Conservation (phyloP, 2,329 filamentous ascomycete species). For the Colletotrichum acutatum region DNA sequence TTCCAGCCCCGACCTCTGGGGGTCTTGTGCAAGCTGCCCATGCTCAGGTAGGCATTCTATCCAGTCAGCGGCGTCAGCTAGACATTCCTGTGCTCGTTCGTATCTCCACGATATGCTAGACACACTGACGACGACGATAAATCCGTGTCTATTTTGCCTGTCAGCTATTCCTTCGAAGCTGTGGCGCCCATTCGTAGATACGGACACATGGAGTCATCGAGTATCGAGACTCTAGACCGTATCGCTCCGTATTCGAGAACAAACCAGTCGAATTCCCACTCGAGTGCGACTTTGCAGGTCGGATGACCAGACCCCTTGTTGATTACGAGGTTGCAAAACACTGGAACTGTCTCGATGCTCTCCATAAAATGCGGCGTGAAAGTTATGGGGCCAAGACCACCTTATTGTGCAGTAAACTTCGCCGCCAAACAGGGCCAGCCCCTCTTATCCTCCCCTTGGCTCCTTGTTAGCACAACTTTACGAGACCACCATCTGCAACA, state of each 20-base stretch:
- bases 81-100: slow-evolving; percentile 26
- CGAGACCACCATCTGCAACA: slow-evolving; percentile 19
- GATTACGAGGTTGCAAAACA: slow-evolving; percentile 35
- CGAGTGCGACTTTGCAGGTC: slow-evolving; percentile 18
- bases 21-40: background rate
- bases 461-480: slow-evolving; percentile 11
- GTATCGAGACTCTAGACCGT: background rate
- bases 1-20: background rate
- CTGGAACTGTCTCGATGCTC: slow-evolving; percentile 15
- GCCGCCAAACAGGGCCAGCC: slow-evolving; percentile 14
- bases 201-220: too few species aligned
- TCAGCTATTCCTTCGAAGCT: background rate
- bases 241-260: background rate
- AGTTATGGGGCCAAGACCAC: slow-evolving; percentile 8
- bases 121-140: slow-evolving; percentile 20
- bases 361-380: slow-evolving; percentile 25
- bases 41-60: slow-evolving; percentile 9
- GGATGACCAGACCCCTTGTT: slow-evolving; percentile 28
- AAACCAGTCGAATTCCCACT: slow-evolving; percentile 17
- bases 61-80: slow-evolving; percentile 2
- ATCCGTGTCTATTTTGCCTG: slow-evolving; percentile 2
- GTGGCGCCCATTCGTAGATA: background rate
- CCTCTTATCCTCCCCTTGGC: background rate
- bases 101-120: slow-evolving; percentile 1
- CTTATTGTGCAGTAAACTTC: slow-evolving; percentile 18